Percentiles rank a stretch among this genome's conserved stretches.
phyloP scores from a whole-genome alignment of 495 filamentous ascomycete species.

The Penicillium crystallinum region DNA sequence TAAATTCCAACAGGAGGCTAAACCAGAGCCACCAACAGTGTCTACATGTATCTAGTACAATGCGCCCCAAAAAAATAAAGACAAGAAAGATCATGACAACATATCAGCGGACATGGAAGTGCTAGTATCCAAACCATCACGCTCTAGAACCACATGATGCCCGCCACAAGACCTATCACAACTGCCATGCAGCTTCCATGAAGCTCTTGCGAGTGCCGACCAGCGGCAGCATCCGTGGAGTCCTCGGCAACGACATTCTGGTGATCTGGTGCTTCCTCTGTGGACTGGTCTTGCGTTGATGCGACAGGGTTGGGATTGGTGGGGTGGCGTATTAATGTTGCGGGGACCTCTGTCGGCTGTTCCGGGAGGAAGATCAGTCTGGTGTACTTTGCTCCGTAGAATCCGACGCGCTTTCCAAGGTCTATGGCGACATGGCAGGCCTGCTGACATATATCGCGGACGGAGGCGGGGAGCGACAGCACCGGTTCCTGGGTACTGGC shows the following conservation, averaged over 20 bases:
- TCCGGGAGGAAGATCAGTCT: slow-evolving; percentile 2
- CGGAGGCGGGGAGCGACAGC: slow-evolving; percentile 5
- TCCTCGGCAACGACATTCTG: slow-evolving; percentile 14
- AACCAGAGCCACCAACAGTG: slow-evolving; percentile 23
- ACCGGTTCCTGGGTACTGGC: neutral
- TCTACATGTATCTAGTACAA: slow-evolving; percentile 7
- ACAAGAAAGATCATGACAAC: slow-evolving; percentile 22
- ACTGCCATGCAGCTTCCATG: slow-evolving; percentile 42
- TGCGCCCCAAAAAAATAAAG: slow-evolving; percentile 7
- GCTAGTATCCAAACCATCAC: neutral
- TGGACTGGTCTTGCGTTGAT: neutral
- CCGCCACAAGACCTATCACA: slow-evolving; percentile 36
- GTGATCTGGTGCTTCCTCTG: neutral
- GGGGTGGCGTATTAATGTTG: neutral
- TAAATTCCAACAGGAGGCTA: slow-evolving; percentile 21
- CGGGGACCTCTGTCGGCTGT: neutral
- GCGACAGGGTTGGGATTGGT: neutral
- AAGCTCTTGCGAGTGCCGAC: slow-evolving; percentile 25
- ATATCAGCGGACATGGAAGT: slow-evolving; percentile 13
- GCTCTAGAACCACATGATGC: slow-evolving; percentile 40
- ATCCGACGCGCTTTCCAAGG: slow-evolving; percentile 6
- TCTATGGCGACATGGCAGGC: slow-evolving; percentile 23
- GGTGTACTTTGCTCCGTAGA: slow-evolving; percentile 2
- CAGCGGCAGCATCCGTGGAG: slow-evolving; percentile 23
- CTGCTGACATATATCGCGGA: slow-evolving; percentile 31